Evolutionary conservation across 2,329 filamentous ascomycete genomes (phyloP), one percentile per base, ranked within the genome.

Genomic region (Botryotinia convoluta): DNA sequence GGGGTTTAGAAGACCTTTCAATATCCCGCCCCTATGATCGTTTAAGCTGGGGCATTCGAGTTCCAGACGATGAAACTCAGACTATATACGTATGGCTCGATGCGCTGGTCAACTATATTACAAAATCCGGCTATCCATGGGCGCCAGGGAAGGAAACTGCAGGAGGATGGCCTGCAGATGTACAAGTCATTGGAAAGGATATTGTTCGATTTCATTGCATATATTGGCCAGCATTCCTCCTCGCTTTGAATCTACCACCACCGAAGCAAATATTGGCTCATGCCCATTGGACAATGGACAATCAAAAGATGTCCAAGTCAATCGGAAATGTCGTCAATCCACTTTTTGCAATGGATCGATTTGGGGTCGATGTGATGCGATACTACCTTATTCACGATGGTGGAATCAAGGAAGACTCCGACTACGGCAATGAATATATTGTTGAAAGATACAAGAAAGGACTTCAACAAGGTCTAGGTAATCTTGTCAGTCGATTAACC

Each of bases 31-130:
- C 96, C 0, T 85, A 87, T 5, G 89, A 91, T 72, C 88, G 96
- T 65, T 83, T 98, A 59, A 88, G 85, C 37, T 99, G 96, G 96
- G 96, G 96, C 5, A 92, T 99, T 73, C 90, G 87, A 10, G 96
- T 98, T 39, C 96, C 96, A 0, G 91, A 91, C 71, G 96, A 99
- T 79, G 84, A 88, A 0, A 89, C 85, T 29, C 96, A 98, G 82
- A 98, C 95, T 4, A 95, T 99, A 73, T 99, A 99, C 80, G 97
- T 99, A 45, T 99, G 96, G 96, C 88, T 99, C 0, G 97, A 99
- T 83, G 96, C 96, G 1, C 88, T 99, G 44, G 87, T 98, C 79
- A 99, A 98, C 82, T 99, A 99, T 81, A 84, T 96, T 69, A 97
- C 95, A 26, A 93, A 91, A 75, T 89, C 94, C 1, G 94, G 95